A percentile compares a stretch with the other conserved stretches of the same genome.
Conservation (phyloP, 2,329 filamentous ascomycete genomes). For the Thermothelomyces thermophilus region DNA sequence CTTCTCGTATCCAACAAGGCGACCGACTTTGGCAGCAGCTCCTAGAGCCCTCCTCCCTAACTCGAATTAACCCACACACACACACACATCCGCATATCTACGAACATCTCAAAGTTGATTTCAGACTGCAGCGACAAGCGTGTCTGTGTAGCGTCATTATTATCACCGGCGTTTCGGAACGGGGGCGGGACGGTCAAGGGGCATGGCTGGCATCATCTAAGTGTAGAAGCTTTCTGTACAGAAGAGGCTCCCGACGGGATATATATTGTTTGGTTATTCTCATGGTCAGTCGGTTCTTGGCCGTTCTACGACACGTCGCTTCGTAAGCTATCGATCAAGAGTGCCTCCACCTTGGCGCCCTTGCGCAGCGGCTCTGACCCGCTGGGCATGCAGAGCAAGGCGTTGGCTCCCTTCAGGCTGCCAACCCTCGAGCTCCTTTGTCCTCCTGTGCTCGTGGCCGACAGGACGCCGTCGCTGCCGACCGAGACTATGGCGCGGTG, state of each 20-base stretch:
- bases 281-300: not conserved
- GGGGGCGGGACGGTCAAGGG: constrained; percentile 20
- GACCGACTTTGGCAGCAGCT: constrained; percentile 55
- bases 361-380: constrained; percentile 58
- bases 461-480: constrained; percentile 58
- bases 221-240: constrained; percentile 22
- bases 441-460: constrained; percentile 76
- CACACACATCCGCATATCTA: not conserved
- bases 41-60: not conserved
- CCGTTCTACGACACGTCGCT: constrained; percentile 16
- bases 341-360: constrained; percentile 65
- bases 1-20: constrained; percentile 83
- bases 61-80: not conserved
- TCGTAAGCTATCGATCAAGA: constrained; percentile 61
- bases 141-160: constrained; percentile 25
- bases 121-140: constrained; percentile 19
- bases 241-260: constrained; percentile 16
- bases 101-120: constrained; percentile 13
- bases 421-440: constrained; percentile 87
- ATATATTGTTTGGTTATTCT: constrained; percentile 13
- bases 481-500: constrained; percentile 73
- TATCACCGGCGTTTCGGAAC: constrained; percentile 22
- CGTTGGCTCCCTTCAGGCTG: constrained; percentile 84
- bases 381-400: constrained; percentile 67
- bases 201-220: constrained; percentile 22